Evolutionary conservation across 768 basidiomycete species (phyloP).

Genomic region (Boletus sp.): DNA sequence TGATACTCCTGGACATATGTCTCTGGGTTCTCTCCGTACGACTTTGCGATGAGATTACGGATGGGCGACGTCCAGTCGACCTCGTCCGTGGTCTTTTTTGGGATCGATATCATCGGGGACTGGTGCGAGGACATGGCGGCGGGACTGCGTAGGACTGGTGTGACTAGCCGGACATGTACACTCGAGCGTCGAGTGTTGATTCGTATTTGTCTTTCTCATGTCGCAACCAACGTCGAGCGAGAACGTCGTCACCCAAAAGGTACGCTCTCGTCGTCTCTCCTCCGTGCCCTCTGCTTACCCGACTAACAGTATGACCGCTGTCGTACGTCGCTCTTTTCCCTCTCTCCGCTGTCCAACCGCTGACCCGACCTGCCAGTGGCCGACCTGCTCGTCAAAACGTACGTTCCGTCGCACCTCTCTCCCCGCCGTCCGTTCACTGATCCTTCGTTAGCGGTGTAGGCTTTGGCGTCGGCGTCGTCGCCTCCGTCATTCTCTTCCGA

Average conservation of each 20-base stretch:
- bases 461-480: constrained; percentile 84
- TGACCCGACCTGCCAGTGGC: constrained; percentile 48
- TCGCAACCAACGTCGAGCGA: constrained; percentile 81
- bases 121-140: constrained; percentile 68
- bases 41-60: no score
- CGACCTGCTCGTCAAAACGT: constrained; percentile 87
- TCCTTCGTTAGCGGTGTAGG: constrained; percentile 66
- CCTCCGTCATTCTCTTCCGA: constrained; percentile 88
- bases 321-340: constrained; percentile 53
- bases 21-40: constrained; percentile 84
- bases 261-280: constrained; percentile 25
- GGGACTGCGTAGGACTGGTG: no score
- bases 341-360: constrained; percentile 21
- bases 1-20: constrained; percentile 83
- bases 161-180: no score
- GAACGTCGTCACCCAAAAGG: constrained; percentile 89
- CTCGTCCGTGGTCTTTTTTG: constrained; percentile 82
- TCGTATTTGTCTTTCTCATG: constrained; percentile 38
- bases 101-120: constrained; percentile 55
- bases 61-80: constrained; percentile 94
- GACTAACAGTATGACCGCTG: constrained; percentile 75
- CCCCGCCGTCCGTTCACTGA: constrained; percentile 8
- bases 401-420: constrained; percentile 27
- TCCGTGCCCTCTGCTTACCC: background rate
- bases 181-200: constrained; percentile 10